Conservation (phyloP, 306 rosid genomes). For the Vachellia pachyceras region DNA sequence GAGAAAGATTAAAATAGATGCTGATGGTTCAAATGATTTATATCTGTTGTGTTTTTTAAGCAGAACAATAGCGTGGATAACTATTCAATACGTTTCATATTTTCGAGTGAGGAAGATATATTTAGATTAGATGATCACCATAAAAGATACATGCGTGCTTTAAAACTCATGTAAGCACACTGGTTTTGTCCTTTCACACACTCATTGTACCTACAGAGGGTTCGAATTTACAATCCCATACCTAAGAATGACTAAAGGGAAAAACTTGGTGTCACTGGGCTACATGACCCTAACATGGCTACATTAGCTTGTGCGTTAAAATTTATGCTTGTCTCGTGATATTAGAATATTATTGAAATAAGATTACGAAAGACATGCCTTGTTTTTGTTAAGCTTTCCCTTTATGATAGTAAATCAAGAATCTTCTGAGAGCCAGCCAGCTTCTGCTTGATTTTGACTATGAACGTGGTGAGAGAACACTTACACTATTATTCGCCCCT, state of each 20-base stretch:
- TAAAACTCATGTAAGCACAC: not conserved
- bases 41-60: not conserved
- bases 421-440: not conserved
- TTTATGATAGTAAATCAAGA: not conserved
- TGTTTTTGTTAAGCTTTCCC: not conserved
- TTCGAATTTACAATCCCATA: too few species aligned
- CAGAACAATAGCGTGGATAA: slow-evolving; percentile 19
- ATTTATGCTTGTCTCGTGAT: not conserved
- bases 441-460: slow-evolving; percentile 3
- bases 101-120: not conserved
- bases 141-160: not conserved
- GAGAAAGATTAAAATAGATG: slow-evolving; percentile 8
- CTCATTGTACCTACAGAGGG: too few species aligned
- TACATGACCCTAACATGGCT: too few species aligned
- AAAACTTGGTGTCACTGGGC: too few species aligned
- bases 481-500: not conserved
- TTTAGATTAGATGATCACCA: not conserved
- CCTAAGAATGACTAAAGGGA: too few species aligned
- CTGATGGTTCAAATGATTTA: slow-evolving; percentile 6
- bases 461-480: not conserved
- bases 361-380: not conserved
- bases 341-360: not conserved
- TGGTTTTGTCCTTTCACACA: not conserved
- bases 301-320: not conserved
- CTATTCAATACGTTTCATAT: not conserved